A percentile compares a stretch with the other conserved stretches of the same genome.
phyloP scores from a whole-genome alignment of 441 rosid genomes.

The Gossypium gossypioides region DNA sequence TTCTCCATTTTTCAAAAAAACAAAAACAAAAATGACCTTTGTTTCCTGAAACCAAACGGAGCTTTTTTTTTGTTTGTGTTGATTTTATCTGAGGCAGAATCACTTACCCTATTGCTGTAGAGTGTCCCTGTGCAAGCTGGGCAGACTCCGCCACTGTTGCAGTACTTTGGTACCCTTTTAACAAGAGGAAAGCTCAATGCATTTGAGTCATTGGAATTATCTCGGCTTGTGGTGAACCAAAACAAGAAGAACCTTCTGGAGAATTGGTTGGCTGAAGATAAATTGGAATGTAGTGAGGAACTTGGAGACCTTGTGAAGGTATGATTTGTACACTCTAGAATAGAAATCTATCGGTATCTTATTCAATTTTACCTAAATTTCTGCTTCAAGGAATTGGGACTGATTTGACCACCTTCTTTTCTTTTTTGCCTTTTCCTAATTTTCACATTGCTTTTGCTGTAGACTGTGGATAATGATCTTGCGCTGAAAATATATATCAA shows the following conservation, averaged over 20 bases:
- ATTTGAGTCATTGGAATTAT: slow-evolving; percentile 91
- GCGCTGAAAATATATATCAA: slow-evolving; percentile 92
- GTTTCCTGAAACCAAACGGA: too few relatives aligned
- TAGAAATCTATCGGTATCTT: neutral
- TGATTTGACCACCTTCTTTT: neutral
- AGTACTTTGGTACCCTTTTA: slow-evolving; percentile 95
- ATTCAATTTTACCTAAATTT: neutral
- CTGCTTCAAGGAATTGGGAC: neutral
- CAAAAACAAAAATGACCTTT: too few relatives aligned
- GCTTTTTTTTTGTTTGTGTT: neutral
- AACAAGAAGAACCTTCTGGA: slow-evolving; percentile 96
- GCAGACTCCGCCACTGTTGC: slow-evolving; percentile 95
- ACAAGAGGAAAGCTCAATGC: slow-evolving; percentile 95
- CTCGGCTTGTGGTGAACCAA: slow-evolving; percentile 97
- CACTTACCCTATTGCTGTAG: slow-evolving; percentile 33
- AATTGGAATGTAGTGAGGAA: slow-evolving; percentile 97
- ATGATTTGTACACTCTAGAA: slow-evolving; percentile 10
- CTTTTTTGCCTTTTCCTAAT: neutral
- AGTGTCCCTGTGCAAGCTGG: slow-evolving; percentile 99
- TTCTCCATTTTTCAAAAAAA: too few relatives aligned
- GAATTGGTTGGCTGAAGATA: slow-evolving; percentile 98
- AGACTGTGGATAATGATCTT: slow-evolving; percentile 99
- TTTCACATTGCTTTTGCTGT: slow-evolving; percentile 21
- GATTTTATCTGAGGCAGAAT: neutral
- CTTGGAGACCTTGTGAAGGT: slow-evolving; percentile 99